Evolutionary conservation across 345 rosid genomes (phyloP).

Genomic region (Alliaria petiolata): DNA sequence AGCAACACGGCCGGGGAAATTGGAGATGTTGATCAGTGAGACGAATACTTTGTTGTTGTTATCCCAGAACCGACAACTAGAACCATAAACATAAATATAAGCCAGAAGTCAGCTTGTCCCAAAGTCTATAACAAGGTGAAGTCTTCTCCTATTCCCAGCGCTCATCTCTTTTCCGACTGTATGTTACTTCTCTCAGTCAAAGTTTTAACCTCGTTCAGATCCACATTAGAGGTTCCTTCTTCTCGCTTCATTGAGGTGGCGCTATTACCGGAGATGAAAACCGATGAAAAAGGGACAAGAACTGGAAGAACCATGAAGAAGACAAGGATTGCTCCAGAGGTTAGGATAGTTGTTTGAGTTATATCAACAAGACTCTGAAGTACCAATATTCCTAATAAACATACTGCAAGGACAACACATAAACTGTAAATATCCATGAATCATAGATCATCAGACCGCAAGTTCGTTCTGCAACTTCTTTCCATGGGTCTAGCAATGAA

Average conservation of each 20-base stretch:
- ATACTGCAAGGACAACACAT: conserved; percentile 64
- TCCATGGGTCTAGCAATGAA: conserved; percentile 63
- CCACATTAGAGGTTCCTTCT: conserved; percentile 28
- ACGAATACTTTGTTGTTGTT: conserved; percentile 55
- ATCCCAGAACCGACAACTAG: conserved; percentile 66
- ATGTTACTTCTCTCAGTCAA: conserved; percentile 63
- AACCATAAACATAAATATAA: no score
- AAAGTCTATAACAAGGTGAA: conserved; percentile 72
- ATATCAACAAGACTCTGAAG: conserved; percentile 56
- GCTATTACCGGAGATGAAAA: conserved; percentile 30
- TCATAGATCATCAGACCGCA: conserved; percentile 46
- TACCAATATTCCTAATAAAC: conserved; percentile 61
- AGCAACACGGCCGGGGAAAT: conserved; percentile 83
- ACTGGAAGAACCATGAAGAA: conserved; percentile 51
- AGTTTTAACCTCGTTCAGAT: conserved; percentile 30
- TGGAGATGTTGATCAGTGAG: conserved; percentile 82
- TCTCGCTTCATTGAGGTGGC: conserved; percentile 33
- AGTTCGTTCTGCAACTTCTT: conserved; percentile 51
- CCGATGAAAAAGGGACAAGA: conserved; percentile 49
- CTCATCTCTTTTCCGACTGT: conserved; percentile 46
- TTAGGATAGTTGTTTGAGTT: conserved; percentile 37
- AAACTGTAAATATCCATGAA: conserved; percentile 49
- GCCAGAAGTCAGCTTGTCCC: conserved; percentile 60
- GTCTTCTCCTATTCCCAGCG: conserved; percentile 73
- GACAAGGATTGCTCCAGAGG: conserved; percentile 47